A percentile compares a stretch with the other conserved stretches of the same genome.
Evolutionary conservation across 2,329 filamentous ascomycete genomes (phyloP).

Genomic region (Sphaceloma murrayae): DNA sequence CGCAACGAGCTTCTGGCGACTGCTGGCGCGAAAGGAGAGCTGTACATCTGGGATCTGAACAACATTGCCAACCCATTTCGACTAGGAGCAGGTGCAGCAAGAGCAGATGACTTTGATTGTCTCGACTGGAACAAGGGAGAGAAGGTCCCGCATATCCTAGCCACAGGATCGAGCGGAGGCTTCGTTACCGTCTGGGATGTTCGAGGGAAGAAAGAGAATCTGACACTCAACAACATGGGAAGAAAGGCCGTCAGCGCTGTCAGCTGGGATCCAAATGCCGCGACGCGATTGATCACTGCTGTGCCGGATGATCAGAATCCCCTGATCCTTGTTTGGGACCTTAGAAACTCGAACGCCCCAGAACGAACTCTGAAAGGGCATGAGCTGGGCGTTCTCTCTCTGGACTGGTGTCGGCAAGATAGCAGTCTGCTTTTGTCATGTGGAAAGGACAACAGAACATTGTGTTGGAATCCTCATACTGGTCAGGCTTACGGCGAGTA

Average conservation of each 20-base stretch:
- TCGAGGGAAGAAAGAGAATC: constrained; percentile 92
- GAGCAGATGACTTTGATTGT: constrained; percentile 90
- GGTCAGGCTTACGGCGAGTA: constrained; percentile 84
- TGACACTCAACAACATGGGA: constrained; percentile 82
- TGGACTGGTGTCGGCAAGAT: constrained; percentile 93
- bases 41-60: constrained; percentile 91
- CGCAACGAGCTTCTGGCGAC: constrained; percentile 86
- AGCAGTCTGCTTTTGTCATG: constrained; percentile 80
- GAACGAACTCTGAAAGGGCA: constrained; percentile 85
- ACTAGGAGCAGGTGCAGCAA: constrained; percentile 75
- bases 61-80: constrained; percentile 81
- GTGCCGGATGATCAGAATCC: constrained; percentile 83
- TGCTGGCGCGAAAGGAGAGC: constrained; percentile 86
- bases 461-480: constrained; percentile 93
- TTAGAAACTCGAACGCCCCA: constrained; percentile 90
- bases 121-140: constrained; percentile 82
- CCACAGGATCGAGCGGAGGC: constrained; percentile 83
- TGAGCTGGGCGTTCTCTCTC: constrained; percentile 81
- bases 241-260: constrained; percentile 91
- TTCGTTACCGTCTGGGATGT: constrained; percentile 98
- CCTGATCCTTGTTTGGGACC: constrained; percentile 84
- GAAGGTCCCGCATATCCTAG: constrained; percentile 91
- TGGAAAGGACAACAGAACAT: constrained; percentile 90
- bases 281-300: constrained; percentile 87
- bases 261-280: constrained; percentile 89